Percentiles rank a stretch among this genome's conserved stretches.
phyloP scores from a whole-genome alignment of 2,329 filamentous ascomycete species.

The Xylaria sp. region DNA sequence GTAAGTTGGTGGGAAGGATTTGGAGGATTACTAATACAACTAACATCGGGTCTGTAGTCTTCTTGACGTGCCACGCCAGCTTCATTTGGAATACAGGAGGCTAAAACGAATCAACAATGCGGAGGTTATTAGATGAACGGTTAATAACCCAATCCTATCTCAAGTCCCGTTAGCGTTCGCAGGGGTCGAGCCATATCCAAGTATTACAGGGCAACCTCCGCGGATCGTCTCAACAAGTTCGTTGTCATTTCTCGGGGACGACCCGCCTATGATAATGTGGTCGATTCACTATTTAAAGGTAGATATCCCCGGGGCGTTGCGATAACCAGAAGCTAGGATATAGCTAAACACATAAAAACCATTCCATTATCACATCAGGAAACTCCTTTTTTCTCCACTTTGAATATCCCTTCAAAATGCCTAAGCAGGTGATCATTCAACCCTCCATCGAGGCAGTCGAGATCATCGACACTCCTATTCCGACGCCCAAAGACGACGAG shows the following conservation, averaged over 20 bases:
- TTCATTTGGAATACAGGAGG: background rate
- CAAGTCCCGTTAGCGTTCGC: background rate
- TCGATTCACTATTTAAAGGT: background rate
- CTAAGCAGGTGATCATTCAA: constrained; percentile 52
- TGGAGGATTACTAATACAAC: constrained; percentile 8
- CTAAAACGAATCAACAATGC: background rate
- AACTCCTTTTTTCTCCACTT: background rate
- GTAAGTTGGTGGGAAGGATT: constrained; percentile 2
- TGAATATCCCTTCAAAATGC: constrained; percentile 30
- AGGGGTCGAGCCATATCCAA: background rate
- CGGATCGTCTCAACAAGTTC: background rate
- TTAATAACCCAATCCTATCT: background rate
- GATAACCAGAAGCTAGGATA: too few species aligned
- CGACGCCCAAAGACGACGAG: constrained; percentile 48
- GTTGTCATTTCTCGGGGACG: background rate
- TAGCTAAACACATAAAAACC: background rate
- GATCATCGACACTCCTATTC: constrained; percentile 52
- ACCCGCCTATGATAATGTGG: background rate
- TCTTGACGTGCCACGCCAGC: background rate
- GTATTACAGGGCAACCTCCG: background rate
- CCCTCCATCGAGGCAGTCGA: constrained; percentile 50
- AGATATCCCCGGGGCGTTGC: background rate
- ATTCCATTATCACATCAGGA: background rate
- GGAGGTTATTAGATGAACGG: background rate
- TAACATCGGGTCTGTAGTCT: background rate